Evolutionary conservation across 2,329 filamentous ascomycete species (phyloP).

Genomic region (Proliferodiscus dingleyae): DNA sequence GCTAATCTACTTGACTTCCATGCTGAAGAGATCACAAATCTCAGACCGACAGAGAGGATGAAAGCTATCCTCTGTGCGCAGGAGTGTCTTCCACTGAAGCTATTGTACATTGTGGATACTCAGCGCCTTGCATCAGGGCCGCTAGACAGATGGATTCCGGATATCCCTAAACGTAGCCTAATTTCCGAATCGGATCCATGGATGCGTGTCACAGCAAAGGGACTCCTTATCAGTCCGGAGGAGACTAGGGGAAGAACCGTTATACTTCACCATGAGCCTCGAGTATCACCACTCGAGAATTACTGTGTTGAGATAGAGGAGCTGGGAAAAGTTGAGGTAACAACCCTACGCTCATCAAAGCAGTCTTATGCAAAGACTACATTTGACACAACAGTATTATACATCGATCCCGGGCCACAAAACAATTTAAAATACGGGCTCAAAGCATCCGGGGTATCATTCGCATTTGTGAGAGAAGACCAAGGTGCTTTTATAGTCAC

Average conservation of each 20-base stretch:
- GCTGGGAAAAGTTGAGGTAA: background rate
- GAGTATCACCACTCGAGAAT: background rate
- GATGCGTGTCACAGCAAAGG: conserved; percentile 1
- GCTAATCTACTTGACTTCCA: conserved; percentile 1
- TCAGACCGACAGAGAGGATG: background rate
- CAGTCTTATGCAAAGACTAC: background rate
- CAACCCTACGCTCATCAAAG: background rate
- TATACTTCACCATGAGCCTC: background rate
- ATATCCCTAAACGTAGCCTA: background rate
- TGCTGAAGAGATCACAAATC: background rate
- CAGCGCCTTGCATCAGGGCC: background rate
- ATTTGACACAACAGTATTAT: background rate
- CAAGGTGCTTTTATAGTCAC: background rate
- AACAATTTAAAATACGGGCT: background rate
- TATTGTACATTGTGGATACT: background rate
- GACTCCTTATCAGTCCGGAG: background rate
- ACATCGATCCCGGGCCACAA: background rate
- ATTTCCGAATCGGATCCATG: conserved; percentile 1
- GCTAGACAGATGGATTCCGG: conserved; percentile 1
- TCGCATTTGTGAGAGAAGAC: background rate
- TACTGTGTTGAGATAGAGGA: background rate
- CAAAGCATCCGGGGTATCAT: background rate
- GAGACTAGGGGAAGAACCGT: background rate
- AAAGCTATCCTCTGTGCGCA: background rate
- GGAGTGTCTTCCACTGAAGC: background rate